Evolutionary conservation across 257 asterid species (phyloP).

Genomic region (Echites panduratus): DNA sequence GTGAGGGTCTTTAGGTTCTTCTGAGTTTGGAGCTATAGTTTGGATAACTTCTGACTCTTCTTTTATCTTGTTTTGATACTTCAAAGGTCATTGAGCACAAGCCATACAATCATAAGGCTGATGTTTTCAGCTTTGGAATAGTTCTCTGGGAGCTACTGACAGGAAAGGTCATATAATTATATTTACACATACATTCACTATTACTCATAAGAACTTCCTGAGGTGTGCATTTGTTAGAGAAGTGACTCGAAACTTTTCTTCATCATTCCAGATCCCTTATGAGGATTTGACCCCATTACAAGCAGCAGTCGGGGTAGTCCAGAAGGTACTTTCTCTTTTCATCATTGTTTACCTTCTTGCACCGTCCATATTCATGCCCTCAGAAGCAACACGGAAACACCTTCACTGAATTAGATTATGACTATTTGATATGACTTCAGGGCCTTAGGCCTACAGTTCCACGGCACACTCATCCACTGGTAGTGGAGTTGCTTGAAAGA

Average conservation of each 20-base stretch:
- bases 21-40: neutral
- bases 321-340: slow-evolving; percentile 42
- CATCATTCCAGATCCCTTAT: slow-evolving; percentile 56
- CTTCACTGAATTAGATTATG: neutral
- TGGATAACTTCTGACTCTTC: slow-evolving; percentile 8
- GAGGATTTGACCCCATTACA: slow-evolving; percentile 73
- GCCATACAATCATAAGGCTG: slow-evolving; percentile 78
- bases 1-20: too few species aligned
- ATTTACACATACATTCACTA: neutral
- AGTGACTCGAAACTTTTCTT: slow-evolving; percentile 13
- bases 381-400: neutral
- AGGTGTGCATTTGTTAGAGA: neutral
- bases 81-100: slow-evolving; percentile 74
- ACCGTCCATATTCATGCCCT: too few species aligned
- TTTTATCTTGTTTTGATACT: slow-evolving; percentile 15
- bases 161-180: slow-evolving; percentile 58
- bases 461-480: slow-evolving; percentile 45
- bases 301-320: slow-evolving; percentile 88
- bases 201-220: too few species aligned
- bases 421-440: slow-evolving; percentile 15
- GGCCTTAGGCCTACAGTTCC: slow-evolving; percentile 70
- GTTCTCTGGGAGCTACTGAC: slow-evolving; percentile 80
- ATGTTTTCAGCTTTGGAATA: slow-evolving; percentile 75
- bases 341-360: neutral
- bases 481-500: slow-evolving; percentile 55